These are phyloP conservation scores for Alternaria panax DNA, from an alignment of 2,329 filamentous ascomycete species.

Conservation along the genomic window DNA sequence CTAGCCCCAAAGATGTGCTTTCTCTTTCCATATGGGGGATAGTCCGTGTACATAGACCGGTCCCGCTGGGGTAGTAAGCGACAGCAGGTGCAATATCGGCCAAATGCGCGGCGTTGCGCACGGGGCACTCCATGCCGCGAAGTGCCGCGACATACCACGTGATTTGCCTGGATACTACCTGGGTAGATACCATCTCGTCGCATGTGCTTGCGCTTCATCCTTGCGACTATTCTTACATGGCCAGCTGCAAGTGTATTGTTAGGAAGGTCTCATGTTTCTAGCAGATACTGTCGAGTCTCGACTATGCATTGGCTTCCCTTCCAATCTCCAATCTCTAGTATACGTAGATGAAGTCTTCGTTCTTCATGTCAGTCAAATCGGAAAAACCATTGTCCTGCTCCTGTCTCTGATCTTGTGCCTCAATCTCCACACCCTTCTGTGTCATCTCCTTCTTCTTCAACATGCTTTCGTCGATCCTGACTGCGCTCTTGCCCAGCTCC, in stretches of 20 bases:
- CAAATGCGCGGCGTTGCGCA: background rate
- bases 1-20: background rate
- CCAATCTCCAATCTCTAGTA: background rate
- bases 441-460: conserved; percentile 31
- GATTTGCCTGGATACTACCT: background rate
- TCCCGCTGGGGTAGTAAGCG: background rate
- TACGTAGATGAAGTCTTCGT: conserved; percentile 28
- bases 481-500: conserved; percentile 40
- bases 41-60: background rate
- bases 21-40: background rate
- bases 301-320: background rate
- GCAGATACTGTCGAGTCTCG: background rate
- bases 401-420: conserved; percentile 12
- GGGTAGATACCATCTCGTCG: background rate
- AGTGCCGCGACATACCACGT: background rate
- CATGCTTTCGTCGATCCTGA: conserved; percentile 46
- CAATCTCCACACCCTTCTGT: conserved; percentile 24
- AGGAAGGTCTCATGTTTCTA: background rate
- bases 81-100: background rate
- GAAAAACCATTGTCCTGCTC: conserved; percentile 27
- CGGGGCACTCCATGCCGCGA: background rate
- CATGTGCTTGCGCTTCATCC: background rate
- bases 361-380: conserved; percentile 31
- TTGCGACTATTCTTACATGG: background rate
- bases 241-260: background rate